A percentile compares a stretch with the other conserved stretches of the same genome.
Evolutionary conservation across 352 stramenopile genomes (phyloP).

Genomic region (Blastocystis sp.): DNA sequence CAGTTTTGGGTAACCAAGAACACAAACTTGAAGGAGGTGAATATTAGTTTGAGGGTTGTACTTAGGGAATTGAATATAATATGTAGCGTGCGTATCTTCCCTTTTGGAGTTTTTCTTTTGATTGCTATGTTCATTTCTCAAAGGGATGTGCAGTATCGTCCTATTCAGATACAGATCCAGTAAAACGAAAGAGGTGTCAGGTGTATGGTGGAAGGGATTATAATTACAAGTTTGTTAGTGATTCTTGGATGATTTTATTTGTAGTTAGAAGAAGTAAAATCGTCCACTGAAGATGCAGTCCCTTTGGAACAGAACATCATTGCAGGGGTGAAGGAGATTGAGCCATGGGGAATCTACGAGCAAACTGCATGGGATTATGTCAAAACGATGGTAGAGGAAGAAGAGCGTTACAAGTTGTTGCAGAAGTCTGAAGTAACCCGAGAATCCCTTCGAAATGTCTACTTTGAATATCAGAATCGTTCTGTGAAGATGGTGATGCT

Average conservation of each 20-base stretch:
- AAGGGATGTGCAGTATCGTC: conserved; percentile 23
- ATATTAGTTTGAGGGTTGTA: neutral
- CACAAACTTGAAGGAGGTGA: conserved; percentile 56
- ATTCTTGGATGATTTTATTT: neutral
- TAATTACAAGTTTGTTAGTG: conserved; percentile 48
- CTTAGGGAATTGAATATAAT: neutral
- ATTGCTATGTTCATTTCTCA: conserved; percentile 43
- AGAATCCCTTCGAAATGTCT: conserved; percentile 36
- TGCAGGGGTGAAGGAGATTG: conserved; percentile 28
- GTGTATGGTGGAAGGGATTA: conserved; percentile 64
- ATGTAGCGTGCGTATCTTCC: conserved; percentile 50
- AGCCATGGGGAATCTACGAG: conserved; percentile 59
- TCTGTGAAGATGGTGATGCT: conserved; percentile 66
- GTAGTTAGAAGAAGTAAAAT: conserved; percentile 60
- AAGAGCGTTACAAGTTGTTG: conserved; percentile 45
- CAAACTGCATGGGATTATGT: conserved; percentile 59
- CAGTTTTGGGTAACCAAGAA: conserved; percentile 64
- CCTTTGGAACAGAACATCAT: conserved; percentile 31
- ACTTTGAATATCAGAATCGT: conserved; percentile 62
- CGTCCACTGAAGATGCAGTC: neutral
- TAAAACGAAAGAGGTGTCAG: conserved; percentile 46
- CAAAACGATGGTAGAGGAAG: conserved; percentile 42
- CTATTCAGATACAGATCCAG: conserved; percentile 33
- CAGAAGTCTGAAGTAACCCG: neutral
- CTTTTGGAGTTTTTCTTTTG: conserved; percentile 66